These are phyloP conservation scores for Sclerotinia sclerotiorum DNA, from an alignment of 2,329 filamentous ascomycete genomes.

Conservation along the genomic window DNA sequence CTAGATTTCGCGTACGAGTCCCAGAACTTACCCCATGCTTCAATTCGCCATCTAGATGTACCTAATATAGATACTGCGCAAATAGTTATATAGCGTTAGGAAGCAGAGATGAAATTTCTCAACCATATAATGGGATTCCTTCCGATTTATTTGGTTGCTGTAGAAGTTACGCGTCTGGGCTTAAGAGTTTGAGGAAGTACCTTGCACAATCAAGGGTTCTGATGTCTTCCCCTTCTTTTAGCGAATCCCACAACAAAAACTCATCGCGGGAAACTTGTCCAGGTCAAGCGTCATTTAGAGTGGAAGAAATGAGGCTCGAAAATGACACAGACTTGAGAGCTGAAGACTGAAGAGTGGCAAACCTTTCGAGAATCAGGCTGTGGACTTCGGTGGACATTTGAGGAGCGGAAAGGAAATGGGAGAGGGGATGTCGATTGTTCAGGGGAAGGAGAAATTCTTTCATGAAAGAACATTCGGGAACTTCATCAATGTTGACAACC, in stretches of 20 bases:
- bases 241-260: not conserved
- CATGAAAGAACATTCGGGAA: not conserved
- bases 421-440: not conserved
- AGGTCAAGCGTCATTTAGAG: not conserved
- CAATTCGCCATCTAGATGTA: too few relatives aligned
- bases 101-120: not conserved
- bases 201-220: not conserved
- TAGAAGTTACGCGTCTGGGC: accelerated
- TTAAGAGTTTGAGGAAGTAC: too few relatives aligned
- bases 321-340: not conserved
- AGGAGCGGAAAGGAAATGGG: too few relatives aligned
- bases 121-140: not conserved
- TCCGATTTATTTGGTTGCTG: not conserved
- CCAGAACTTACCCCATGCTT: not conserved
- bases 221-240: not conserved
- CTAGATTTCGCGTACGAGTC: not conserved
- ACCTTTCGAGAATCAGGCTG: too few relatives aligned
- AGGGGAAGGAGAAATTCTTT: not conserved
- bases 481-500: too few relatives aligned
- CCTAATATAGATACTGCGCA: too few relatives aligned
- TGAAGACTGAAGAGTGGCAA: not conserved
- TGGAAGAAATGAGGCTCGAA: not conserved
- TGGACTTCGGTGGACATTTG: too few relatives aligned
- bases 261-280: not conserved
- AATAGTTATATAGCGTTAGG: not conserved